Evolutionary conservation across 441 rosid genomes (phyloP), one percentile per base, ranked within the genome.

Genomic region (Aleurites moluccanus): DNA sequence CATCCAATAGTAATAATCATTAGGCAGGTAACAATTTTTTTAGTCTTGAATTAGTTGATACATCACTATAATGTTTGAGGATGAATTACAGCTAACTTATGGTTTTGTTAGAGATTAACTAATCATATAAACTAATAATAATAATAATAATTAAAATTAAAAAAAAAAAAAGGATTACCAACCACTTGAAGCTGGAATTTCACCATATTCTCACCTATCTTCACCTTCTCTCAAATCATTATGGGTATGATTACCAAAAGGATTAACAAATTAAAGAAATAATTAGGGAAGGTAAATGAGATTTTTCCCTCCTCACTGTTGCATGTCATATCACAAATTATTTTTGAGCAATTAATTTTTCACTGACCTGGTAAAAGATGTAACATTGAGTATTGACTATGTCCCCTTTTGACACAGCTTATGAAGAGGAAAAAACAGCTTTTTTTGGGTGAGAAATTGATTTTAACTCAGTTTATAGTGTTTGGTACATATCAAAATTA

Each of bases 171-270:
- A 71, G 25, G 38, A 3, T 7, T 44, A 18, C 78, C 85, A 81
- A 80, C 85, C 78, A 84, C 75, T 80, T 80, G 90, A 90, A 75
- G 85, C 78, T 78, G 92, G 88, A 80, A 83, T 74, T 73, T 33
- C 80, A 89, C 89, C 93, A 74, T 83, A 83, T 78, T 64, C 72
- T 72, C 79, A 81, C 86, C 87, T 69, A 86, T 59, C 23, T 23
- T 59, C 74, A 23, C 68, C 63, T 53, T 47, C 59, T 75, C 68
- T 69, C 42, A 14, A 45, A 49, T 44, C 38, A 18, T 70, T 59
- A 62, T 35, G 20, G 13, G 11, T 20, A 30, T 30, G 53, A n/a
- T n/a, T 57, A 57, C 4, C 14, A 6, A 57, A 57, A 11, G 9
- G 13, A 57, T 27, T 25, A 23, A 18, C 45, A 63, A 16, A 20